Evolutionary conservation across 2,329 filamentous ascomycete species (phyloP).

Genomic region (Hymenoscyphus linearis): DNA sequence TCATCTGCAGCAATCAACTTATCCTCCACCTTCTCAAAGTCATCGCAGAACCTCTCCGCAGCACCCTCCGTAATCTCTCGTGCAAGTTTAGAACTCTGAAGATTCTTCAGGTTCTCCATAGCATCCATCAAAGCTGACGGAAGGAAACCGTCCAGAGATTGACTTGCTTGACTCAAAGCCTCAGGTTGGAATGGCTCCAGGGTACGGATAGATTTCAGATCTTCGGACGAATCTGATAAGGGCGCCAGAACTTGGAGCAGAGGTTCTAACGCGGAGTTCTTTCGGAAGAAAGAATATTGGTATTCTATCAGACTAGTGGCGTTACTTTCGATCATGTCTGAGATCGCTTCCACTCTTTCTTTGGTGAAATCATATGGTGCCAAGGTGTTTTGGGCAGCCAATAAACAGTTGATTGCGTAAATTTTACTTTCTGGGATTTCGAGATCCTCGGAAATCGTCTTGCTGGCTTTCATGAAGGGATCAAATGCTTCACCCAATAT

Average conservation of each 20-base stretch:
- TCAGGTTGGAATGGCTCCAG: conserved; percentile 55
- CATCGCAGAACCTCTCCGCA: conserved; percentile 74
- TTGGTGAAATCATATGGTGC: conserved; percentile 59
- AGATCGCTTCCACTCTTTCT: conserved; percentile 49
- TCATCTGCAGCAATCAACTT: conserved; percentile 56
- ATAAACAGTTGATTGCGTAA: conserved; percentile 68
- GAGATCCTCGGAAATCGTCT: conserved; percentile 60
- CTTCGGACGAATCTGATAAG: conserved; percentile 37
- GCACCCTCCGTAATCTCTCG: conserved; percentile 77
- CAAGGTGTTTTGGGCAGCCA: conserved; percentile 52
- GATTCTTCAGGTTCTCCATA: conserved; percentile 68
- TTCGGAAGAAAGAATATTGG: conserved; percentile 68
- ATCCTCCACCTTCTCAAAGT: conserved; percentile 69
- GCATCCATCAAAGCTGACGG: conserved; percentile 92
- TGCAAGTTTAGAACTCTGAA: conserved; percentile 68
- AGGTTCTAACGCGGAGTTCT: conserved; percentile 65
- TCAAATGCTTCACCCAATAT: conserved; percentile 77
- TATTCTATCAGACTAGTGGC: conserved; percentile 54
- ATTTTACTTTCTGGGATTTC: conserved; percentile 56
- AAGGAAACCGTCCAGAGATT: conserved; percentile 81
- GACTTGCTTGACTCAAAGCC: conserved; percentile 61
- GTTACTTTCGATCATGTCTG: conserved; percentile 50
- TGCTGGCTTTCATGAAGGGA: conserved; percentile 74
- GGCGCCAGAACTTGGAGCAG: conserved; percentile 53
- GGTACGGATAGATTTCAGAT: conserved; percentile 53